Conservation (phyloP, 2,329 filamentous ascomycete genomes). For the Fusarium drepaniforme region DNA sequence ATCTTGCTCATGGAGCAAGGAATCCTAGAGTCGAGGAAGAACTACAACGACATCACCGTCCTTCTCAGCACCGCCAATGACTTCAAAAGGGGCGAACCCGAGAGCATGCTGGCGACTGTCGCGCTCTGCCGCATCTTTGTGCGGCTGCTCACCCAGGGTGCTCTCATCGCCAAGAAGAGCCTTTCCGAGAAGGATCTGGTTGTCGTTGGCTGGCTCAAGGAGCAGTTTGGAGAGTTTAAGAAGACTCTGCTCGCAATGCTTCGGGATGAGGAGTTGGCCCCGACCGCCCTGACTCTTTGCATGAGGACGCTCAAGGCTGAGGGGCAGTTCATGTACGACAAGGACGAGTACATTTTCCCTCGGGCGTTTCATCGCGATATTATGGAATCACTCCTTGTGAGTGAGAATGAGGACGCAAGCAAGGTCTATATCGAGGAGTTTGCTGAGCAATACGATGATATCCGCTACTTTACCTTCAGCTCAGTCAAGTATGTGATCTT, state of each 20-base stretch:
- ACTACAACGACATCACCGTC: constrained; percentile 90
- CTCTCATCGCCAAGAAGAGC: constrained; percentile 73
- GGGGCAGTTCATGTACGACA: constrained; percentile 70
- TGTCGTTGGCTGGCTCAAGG: constrained; percentile 83
- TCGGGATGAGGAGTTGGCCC: constrained; percentile 71
- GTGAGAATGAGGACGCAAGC: constrained; percentile 69
- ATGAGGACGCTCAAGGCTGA: constrained; percentile 91
- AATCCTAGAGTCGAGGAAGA: constrained; percentile 86
- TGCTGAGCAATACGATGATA: constrained; percentile 83
- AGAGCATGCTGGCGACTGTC: constrained; percentile 77
- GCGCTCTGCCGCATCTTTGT: constrained; percentile 90
- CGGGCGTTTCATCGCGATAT: constrained; percentile 74
- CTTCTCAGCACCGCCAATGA: constrained; percentile 71
- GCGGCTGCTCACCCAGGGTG: constrained; percentile 80
- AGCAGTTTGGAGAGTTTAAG: constrained; percentile 79
- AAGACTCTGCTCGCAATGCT: constrained; percentile 72
- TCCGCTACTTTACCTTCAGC: constrained; percentile 85
- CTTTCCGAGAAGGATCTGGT: constrained; percentile 79
- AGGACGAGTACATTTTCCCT: constrained; percentile 77
- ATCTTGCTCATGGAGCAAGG: constrained; percentile 83
- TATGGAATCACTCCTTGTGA: constrained; percentile 70
- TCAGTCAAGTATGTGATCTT: constrained; percentile 73
- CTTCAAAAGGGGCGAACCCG: constrained; percentile 60
- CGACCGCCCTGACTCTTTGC: constrained; percentile 79
- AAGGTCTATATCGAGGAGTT: constrained; percentile 83